Conservation (phyloP, 2,329 filamentous ascomycete species). For the Fusarium sambucinum region DNA sequence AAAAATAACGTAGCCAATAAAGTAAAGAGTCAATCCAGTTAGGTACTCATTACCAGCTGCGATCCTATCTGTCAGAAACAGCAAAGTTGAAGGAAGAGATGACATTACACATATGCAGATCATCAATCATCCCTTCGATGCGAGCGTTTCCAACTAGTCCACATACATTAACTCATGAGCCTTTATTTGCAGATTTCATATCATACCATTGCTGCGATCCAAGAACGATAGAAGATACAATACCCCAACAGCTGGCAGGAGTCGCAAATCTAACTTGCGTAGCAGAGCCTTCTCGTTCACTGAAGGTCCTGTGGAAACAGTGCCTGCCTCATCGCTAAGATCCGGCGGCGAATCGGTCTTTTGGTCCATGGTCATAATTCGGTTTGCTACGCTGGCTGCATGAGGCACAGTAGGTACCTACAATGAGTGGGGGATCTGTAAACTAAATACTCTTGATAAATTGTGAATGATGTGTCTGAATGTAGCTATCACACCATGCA, state of each 20-base stretch:
- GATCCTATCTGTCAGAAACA: background rate
- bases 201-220: constrained; percentile 68
- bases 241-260: constrained; percentile 66
- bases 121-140: constrained; percentile 65
- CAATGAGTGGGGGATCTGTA: accelerated
- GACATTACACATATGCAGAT: constrained; percentile 65
- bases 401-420: accelerated
- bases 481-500: constrained; percentile 33
- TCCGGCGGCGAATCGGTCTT: constrained; percentile 29
- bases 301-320: constrained; percentile 5
- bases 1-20: constrained; percentile 70
- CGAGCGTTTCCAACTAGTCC: constrained; percentile 67
- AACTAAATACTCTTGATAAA: background rate
- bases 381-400: accelerated
- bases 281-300: constrained; percentile 69
- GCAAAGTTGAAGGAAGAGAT: accelerated
- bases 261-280: constrained; percentile 65
- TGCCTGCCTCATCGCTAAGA: constrained; percentile 37
- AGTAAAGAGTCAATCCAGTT: constrained; percentile 74
- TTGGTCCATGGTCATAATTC: background rate
- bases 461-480: background rate
- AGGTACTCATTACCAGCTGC: constrained; percentile 72
- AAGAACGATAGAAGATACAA: constrained; percentile 69
- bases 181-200: constrained; percentile 8
- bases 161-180: constrained; percentile 7